phyloP scores from a whole-genome alignment of 2,329 filamentous ascomycete genomes.

The Phoma herbarum region DNA sequence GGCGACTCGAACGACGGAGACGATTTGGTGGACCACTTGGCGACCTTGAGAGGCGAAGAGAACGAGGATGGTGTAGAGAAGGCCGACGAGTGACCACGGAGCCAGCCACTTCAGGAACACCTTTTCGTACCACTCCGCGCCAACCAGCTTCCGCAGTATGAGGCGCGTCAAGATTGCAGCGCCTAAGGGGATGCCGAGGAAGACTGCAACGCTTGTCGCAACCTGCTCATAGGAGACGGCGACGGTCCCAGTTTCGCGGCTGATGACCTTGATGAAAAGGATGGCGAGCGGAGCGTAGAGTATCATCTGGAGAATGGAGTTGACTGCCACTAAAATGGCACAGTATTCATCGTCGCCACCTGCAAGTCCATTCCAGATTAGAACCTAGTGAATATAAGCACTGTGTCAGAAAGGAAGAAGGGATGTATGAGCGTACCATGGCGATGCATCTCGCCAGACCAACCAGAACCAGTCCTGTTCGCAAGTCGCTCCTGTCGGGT shows the following conservation, averaged over 20 bases:
- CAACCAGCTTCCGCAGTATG: constrained; percentile 7
- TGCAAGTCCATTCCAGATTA: constrained; percentile 9
- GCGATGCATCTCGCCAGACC: constrained; percentile 7
- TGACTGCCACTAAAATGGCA: constrained; percentile 7
- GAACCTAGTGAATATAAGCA: constrained; percentile 6
- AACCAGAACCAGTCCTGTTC: constrained; percentile 8
- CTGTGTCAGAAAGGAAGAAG: constrained; percentile 5
- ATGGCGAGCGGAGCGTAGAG: constrained; percentile 6
- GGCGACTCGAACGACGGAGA: constrained; percentile 8
- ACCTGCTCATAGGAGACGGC: constrained; percentile 7
- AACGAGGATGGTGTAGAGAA: constrained; percentile 9
- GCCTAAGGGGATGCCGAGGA: constrained; percentile 6
- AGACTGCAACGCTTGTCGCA: constrained; percentile 9
- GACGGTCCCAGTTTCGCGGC: constrained; percentile 9
- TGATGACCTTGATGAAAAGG: constrained; percentile 9
- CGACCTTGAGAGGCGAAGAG: constrained; percentile 6
- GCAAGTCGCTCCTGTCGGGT: constrained; percentile 8
- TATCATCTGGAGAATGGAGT: constrained; percentile 9
- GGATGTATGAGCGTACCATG: constrained; percentile 7
- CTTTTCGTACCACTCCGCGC: constrained; percentile 5
- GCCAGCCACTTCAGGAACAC: constrained; percentile 8
- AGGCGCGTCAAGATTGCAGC: constrained; percentile 8
- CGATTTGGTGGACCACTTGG: constrained; percentile 9
- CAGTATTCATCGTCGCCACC: constrained; percentile 6
- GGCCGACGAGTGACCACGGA: constrained; percentile 5